phyloP scores from a whole-genome alignment of 2,329 filamentous ascomycete species.

The Kalmusia sp. region DNA sequence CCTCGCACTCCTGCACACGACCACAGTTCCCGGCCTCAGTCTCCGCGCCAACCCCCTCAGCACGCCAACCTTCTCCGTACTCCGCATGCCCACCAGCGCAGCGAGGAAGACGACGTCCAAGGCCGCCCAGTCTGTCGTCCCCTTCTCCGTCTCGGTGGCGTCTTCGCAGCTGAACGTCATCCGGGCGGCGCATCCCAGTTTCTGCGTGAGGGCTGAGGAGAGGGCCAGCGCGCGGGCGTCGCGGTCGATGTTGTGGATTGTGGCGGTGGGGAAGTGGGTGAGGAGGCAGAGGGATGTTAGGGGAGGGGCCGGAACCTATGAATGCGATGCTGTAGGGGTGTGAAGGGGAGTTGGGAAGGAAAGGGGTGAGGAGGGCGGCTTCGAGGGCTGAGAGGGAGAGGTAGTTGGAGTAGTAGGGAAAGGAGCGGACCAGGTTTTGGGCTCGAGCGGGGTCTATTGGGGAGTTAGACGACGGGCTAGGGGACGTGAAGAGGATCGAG shows the following conservation, averaged over 20 bases:
- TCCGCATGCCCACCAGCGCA: conserved; percentile 56
- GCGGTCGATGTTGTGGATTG: conserved; percentile 53
- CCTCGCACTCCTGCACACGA: conserved; percentile 57
- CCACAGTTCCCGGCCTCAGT: conserved; percentile 52
- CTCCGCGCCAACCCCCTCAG: conserved; percentile 44
- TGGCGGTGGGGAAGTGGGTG: conserved; percentile 37
- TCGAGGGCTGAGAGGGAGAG: conserved; percentile 57
- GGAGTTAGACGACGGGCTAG: neutral
- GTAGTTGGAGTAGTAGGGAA: conserved; percentile 61
- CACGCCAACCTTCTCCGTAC: conserved; percentile 52
- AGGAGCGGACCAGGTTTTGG: conserved; percentile 42
- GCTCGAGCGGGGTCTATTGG: neutral
- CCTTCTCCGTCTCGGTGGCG: conserved; percentile 10
- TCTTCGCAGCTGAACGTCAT: conserved; percentile 52
- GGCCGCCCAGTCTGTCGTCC: conserved; percentile 29
- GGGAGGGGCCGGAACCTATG: conserved; percentile 59
- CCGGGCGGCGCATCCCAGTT: conserved; percentile 35
- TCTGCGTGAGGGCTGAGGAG: conserved; percentile 38
- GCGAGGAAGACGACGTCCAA: conserved; percentile 60
- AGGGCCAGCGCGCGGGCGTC: conserved; percentile 43
- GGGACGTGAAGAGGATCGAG: neutral
- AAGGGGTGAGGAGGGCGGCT: conserved; percentile 50
- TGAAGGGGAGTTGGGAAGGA: conserved; percentile 21
- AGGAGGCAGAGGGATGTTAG: conserved; percentile 57
- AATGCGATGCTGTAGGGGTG: conserved; percentile 53